Conservation (phyloP, 257 asterid genomes). For the Solanum habrochaites region DNA sequence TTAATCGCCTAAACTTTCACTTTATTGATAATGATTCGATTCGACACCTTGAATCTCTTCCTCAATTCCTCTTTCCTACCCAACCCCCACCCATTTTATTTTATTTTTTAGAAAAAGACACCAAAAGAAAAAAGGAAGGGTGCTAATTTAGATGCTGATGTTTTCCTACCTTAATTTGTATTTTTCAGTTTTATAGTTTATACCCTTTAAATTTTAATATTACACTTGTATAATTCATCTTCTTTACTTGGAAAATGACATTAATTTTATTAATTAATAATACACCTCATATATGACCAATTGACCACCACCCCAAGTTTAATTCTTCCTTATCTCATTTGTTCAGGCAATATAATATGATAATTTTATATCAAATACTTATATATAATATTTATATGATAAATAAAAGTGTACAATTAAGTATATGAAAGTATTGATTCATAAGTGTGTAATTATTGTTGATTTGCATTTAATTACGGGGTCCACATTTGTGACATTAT, state of each 20-base stretch:
- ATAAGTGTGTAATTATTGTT: conserved; percentile 27
- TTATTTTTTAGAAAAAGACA: neutral
- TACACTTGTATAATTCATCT: conserved; percentile 4
- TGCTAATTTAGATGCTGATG: conserved; percentile 33
- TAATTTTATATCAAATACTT: neutral
- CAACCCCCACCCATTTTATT: neutral
- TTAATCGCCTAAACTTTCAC: no score
- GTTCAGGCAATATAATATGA: neutral
- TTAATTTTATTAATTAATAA: neutral
- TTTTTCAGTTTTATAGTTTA: neutral
- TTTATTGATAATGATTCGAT: no score
- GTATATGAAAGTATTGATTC: neutral
- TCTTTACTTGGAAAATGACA: conserved; percentile 6
- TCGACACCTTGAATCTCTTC: neutral
- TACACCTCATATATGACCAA: neutral
- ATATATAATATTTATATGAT: no score
- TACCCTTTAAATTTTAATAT: neutral
- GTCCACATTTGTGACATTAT: conserved; percentile 25
- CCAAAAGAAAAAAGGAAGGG: conserved; percentile 11
- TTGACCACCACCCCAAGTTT: neutral
- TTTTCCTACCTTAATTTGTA: conserved; percentile 31
- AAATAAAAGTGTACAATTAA: neutral
- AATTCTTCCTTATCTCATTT: neutral
- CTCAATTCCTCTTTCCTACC: neutral
- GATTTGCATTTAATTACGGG: conserved; percentile 53